phyloP scores from a whole-genome alignment of 148 eudicot genomes.

The Amaranthus cruentus region DNA sequence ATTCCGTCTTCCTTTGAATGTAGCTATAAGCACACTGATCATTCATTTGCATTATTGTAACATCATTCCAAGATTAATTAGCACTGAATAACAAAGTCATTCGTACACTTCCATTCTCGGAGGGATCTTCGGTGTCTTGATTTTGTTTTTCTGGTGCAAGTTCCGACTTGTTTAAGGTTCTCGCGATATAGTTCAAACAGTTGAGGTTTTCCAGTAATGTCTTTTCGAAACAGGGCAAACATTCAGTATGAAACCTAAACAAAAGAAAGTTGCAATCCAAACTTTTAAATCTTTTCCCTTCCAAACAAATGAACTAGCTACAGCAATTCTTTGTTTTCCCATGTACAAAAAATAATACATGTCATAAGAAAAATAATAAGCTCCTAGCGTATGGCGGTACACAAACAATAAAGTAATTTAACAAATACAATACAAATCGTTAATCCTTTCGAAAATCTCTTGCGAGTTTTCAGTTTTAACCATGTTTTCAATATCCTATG shows the following conservation, averaged over 20 bases:
- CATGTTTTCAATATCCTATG: conserved; percentile 3
- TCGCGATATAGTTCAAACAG: no score
- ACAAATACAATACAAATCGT: conserved; percentile 14
- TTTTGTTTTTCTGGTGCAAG: background rate
- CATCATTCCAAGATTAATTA: background rate
- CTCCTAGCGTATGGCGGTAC: conserved; percentile 21
- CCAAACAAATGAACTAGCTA: conserved; percentile 7
- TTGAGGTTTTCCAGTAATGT: no score
- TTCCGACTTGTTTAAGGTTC: background rate
- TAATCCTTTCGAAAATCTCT: conserved; percentile 5
- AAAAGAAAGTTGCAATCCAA: background rate
- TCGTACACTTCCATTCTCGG: background rate
- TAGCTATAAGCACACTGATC: background rate
- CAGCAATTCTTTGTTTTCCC: conserved; percentile 19
- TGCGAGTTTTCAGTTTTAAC: background rate
- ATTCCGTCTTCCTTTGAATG: background rate
- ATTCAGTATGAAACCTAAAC: background rate
- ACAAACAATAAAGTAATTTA: conserved; percentile 22
- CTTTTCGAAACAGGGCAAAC: no score
- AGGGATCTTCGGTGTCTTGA: background rate
- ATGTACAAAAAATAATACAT: conserved; percentile 32
- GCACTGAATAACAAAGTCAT: background rate
- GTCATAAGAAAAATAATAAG: conserved; percentile 14
- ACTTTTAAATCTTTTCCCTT: conserved; percentile 1
- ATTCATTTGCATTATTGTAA: background rate